Evolutionary conservation across 169 alveolate species (phyloP), one percentile per base, ranked within the genome.

Genomic region (Prorocentrum cordatum): DNA sequence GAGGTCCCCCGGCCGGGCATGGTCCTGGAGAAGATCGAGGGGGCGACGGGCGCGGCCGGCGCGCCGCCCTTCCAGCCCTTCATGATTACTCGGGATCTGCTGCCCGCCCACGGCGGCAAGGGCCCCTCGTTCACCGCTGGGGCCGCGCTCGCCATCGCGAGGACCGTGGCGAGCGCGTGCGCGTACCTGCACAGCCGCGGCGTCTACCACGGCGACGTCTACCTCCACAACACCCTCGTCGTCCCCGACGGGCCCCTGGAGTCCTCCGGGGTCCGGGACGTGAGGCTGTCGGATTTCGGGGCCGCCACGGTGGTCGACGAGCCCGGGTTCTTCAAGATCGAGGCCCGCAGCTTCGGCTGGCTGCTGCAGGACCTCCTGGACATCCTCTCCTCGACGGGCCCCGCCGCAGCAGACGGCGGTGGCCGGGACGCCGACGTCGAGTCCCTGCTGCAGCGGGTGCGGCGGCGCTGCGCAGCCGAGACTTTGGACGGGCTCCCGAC

Each of bases 161-260:
- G 18, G 32, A 36, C 26, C 39, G 89, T 79, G 22, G 59, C 67
- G 1, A 27, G n/a, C 27, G 89, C 89, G 45, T 64, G 73, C 20
- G 89, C 29, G 62, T 79, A 79, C 67, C 58, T 79, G 26, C 89
- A 62, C 64, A 61, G 79, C 79, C n/a, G n/a, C n/a, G n/a, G n/a
- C 42, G 31, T 0, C 18, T 33, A n/a, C 20, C 31, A 3, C 32
- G 20, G 61, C n/a, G 89, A 79, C 66, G 47, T 79, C 24, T 79
- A 79, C 66, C 66, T 79, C 10, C 89, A 79, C 89, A 79, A 79
- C 77, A 79, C 89, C 32, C 66, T 79, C 31, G 89, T 79, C 47
- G 31, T 79, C 54, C 36, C 68, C 18, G 38, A 59, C 24, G 68
- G 68, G 29, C 68, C 12, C 31, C 24, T 5, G 12, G 68, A 27